Evolutionary conservation across 768 basidiomycete genomes (phyloP).

Genomic region (Trametes cingulata): DNA sequence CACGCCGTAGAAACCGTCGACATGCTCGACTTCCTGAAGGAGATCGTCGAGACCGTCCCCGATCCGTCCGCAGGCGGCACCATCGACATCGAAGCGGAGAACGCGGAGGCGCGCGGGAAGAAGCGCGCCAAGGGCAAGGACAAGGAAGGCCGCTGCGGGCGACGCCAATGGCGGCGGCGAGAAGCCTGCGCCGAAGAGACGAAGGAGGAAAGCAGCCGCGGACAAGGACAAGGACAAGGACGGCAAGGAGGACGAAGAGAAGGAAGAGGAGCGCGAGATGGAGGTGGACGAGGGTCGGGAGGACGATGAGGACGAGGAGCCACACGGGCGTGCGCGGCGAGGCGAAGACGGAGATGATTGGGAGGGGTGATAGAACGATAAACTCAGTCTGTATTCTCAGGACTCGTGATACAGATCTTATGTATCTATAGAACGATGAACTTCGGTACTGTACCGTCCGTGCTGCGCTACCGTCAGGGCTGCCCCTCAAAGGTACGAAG

Average conservation of each 20-base stretch:
- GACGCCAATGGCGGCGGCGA: conserved; percentile 39
- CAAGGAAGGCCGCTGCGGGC: conserved; percentile 35
- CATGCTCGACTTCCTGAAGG: conserved; percentile 92
- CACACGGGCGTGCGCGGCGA: conserved; percentile 37
- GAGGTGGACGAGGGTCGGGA: conserved; percentile 37
- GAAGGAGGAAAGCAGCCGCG: conserved; percentile 36
- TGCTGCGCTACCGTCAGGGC: too few relatives aligned
- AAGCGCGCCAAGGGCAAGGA: conserved; percentile 55
- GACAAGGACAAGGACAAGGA: conserved; percentile 21
- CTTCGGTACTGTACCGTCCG: too few relatives aligned
- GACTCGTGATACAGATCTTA: too few relatives aligned
- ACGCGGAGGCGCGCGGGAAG: conserved; percentile 50
- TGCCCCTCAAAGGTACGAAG: too few relatives aligned
- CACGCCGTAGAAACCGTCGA: conserved; percentile 86
- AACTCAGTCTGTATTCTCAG: too few relatives aligned
- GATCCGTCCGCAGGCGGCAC: conserved; percentile 87
- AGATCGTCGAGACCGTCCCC: conserved; percentile 82
- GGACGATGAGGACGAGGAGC: conserved; percentile 47
- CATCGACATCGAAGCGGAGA: conserved; percentile 66
- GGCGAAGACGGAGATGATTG: conserved; percentile 45
- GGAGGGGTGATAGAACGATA: conserved; percentile 34
- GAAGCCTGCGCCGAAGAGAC: conserved; percentile 45
- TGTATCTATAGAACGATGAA: too few relatives aligned
- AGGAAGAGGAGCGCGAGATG: conserved; percentile 40
- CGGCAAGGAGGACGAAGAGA: conserved; percentile 35